A percentile compares a stretch with the other conserved stretches of the same genome.
Evolutionary conservation across 495 filamentous ascomycete species (phyloP).

Genomic region (Monascus purpureus): DNA sequence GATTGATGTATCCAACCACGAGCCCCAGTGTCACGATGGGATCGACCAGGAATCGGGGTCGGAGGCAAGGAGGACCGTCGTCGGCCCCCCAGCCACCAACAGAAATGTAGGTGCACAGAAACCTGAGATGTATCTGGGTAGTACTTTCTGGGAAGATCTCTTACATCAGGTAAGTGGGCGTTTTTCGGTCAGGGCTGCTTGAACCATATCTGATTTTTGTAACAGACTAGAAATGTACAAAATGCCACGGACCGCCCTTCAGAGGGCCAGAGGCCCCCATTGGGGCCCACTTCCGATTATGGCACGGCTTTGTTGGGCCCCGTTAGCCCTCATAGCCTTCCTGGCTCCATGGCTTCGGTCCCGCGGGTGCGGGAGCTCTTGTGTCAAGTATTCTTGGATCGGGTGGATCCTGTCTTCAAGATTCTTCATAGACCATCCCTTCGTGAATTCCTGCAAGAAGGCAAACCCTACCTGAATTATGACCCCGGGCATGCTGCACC

Average conservation of each 20-base stretch:
- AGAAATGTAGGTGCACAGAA: too few species aligned
- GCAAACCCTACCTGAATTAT: conserved; percentile 19
- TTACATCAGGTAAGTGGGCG: conserved; percentile 15
- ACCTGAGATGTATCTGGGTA: conserved; percentile 9
- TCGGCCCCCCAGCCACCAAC: neutral
- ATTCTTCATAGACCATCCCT: conserved; percentile 24
- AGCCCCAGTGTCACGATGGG: neutral
- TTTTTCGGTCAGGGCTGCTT: neutral
- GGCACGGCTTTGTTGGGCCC: conserved; percentile 8
- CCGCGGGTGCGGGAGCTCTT: conserved; percentile 8
- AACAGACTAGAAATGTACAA: neutral
- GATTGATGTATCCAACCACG: neutral
- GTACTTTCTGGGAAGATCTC: conserved; percentile 22
- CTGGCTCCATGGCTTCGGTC: conserved; percentile 4
- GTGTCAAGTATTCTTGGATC: conserved; percentile 18
- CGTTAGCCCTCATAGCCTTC: conserved; percentile 8
- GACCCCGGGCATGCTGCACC: conserved; percentile 18
- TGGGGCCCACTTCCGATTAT: neutral
- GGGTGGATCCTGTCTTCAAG: conserved; percentile 28
- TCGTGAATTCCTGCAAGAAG: conserved; percentile 14
- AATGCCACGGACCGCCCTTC: neutral
- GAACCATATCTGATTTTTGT: neutral
- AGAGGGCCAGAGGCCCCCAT: neutral
- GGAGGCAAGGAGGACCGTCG: neutral
- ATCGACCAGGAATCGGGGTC: neutral